These are phyloP conservation scores for Botrytis medusae DNA, from an alignment of 2,329 filamentous ascomycete genomes.

Conservation along the genomic window DNA sequence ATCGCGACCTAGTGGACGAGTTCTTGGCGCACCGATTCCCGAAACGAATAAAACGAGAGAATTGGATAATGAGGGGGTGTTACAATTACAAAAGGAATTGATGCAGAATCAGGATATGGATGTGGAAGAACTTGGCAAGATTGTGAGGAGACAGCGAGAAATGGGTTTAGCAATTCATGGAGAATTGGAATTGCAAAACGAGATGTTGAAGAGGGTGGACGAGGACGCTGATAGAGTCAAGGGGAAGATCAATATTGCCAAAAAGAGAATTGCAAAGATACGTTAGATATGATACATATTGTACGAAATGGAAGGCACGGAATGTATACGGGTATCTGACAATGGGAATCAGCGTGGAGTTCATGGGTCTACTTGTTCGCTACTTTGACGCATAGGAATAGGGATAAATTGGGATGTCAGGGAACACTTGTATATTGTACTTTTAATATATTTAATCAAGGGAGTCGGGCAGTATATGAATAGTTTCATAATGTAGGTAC, in stretches of 20 bases:
- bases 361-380: conserved; percentile 7
- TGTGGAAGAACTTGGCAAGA: conserved; percentile 65
- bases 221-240: conserved; percentile 65
- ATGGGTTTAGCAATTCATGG: conserved; percentile 75
- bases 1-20: conserved; percentile 54
- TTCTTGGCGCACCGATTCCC: conserved; percentile 68
- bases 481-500: neutral
- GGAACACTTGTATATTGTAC: conserved; percentile 5
- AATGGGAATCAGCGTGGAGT: conserved; percentile 1
- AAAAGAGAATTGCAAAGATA: conserved; percentile 68
- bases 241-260: conserved; percentile 72
- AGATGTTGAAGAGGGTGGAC: conserved; percentile 66
- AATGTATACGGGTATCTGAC: neutral
- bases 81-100: conserved; percentile 71
- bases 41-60: conserved; percentile 78
- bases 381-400: neutral
- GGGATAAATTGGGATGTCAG: neutral
- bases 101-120: conserved; percentile 75
- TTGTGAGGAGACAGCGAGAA: conserved; percentile 71
- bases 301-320: neutral
- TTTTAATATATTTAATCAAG: conserved; percentile 5
- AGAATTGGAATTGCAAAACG: conserved; percentile 70
- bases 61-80: conserved; percentile 71
- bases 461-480: neutral
- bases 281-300: conserved; percentile 5